These are phyloP conservation scores for Aspergillus puulaauensis DNA, from an alignment of 2,329 filamentous ascomycete genomes.

Conservation along the genomic window DNA sequence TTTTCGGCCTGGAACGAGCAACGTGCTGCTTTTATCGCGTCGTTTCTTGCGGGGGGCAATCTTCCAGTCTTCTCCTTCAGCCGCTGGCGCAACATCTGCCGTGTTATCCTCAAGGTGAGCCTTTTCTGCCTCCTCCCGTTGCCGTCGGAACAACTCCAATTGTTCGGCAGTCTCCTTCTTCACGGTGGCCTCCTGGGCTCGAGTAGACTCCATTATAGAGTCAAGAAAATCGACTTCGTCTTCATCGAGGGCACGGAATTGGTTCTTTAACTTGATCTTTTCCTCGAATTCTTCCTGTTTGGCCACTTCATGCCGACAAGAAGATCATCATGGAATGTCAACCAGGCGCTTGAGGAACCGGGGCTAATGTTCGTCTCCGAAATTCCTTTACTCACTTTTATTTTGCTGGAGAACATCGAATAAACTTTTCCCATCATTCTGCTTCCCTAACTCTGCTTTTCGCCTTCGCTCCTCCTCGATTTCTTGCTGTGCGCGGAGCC, in stretches of 20 bases:
- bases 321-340: conserved; percentile 43
- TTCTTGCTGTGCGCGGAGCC: conserved; percentile 44
- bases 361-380: background rate
- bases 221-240: conserved; percentile 55
- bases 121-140: conserved; percentile 60
- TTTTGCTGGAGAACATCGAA: conserved; percentile 51
- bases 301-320: conserved; percentile 33
- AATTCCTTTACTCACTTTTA: conserved; percentile 43
- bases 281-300: conserved; percentile 56
- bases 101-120: conserved; percentile 42
- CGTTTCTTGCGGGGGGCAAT: conserved; percentile 53
- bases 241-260: conserved; percentile 52
- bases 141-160: conserved; percentile 58
- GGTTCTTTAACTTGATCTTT: conserved; percentile 50
- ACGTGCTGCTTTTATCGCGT: conserved; percentile 47
- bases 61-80: conserved; percentile 50
- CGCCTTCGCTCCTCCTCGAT: conserved; percentile 46
- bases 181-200: conserved; percentile 57
- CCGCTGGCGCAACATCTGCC: conserved; percentile 29
- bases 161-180: conserved; percentile 60
- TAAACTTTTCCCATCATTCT: conserved; percentile 52
- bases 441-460: conserved; percentile 51
- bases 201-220: conserved; percentile 56
- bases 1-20: conserved; percentile 41
- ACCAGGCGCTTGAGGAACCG: conserved; percentile 17